A percentile compares a stretch with the other conserved stretches of the same genome.
Evolutionary conservation across 345 rosid species (phyloP).

Genomic region (Melaleuca quinquenervia): DNA sequence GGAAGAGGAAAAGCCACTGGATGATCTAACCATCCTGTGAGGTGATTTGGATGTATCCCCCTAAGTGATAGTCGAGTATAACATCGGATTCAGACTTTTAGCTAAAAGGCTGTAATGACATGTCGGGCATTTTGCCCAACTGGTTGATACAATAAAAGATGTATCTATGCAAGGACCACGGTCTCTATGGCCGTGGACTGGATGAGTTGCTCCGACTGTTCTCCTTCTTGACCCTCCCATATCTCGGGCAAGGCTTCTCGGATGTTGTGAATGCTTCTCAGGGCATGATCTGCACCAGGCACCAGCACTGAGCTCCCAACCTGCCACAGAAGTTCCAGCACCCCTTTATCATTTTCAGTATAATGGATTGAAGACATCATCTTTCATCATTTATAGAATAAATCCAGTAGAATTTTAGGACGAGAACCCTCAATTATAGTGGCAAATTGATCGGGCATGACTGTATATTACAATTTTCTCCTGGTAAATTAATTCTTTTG

Average conservation of each 20-base stretch:
- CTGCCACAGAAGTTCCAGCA: constrained; percentile 17
- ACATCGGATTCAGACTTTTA: not conserved
- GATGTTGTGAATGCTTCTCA: constrained; percentile 74
- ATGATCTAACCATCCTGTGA: not conserved
- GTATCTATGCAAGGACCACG: constrained; percentile 44
- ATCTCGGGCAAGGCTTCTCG: constrained; percentile 75
- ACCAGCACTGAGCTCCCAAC: constrained; percentile 56
- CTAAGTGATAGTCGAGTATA: not conserved
- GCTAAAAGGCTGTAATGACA: not conserved
- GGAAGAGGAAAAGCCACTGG: not conserved
- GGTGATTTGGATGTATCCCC: not conserved
- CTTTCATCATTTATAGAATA: not conserved
- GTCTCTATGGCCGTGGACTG: constrained; percentile 45
- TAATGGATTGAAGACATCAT: not conserved
- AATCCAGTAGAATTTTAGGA: not conserved
- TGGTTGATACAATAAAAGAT: not conserved
- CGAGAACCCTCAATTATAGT: not conserved
- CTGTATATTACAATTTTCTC: not conserved
- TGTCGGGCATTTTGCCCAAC: not conserved
- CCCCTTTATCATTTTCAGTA: not conserved
- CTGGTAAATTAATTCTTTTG: not conserved
- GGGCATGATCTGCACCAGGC: constrained; percentile 71
- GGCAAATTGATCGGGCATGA: no score
- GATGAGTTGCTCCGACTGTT: constrained; percentile 51
- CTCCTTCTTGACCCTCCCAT: constrained; percentile 50